These are phyloP conservation scores for Cucumis hystrix DNA, from an alignment of 306 rosid species.

Conservation along the genomic window DNA sequence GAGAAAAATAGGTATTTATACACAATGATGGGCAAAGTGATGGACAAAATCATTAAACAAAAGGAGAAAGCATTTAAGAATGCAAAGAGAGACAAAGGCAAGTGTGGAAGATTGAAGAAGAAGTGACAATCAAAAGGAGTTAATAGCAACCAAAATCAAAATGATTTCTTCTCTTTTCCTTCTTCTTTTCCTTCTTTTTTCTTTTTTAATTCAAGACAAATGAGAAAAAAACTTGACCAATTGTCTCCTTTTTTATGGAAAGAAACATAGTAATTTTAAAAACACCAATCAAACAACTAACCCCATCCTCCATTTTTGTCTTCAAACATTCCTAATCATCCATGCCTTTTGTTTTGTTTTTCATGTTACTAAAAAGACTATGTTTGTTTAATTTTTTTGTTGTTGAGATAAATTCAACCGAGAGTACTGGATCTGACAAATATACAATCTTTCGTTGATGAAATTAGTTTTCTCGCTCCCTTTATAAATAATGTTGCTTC, in stretches of 20 bases:
- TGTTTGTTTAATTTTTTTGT: no score
- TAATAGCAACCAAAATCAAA: background rate
- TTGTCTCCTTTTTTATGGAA: background rate
- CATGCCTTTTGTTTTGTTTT: no score
- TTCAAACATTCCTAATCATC: no score
- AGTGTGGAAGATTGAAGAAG: background rate
- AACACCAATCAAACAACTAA: background rate
- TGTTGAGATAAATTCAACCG: no score
- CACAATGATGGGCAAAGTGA: background rate
- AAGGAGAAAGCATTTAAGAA: background rate
- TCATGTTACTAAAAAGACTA: no score
- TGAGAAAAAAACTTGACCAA: background rate
- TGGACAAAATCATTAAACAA: constrained; percentile 1
- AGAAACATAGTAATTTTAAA: background rate
- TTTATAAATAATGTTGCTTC: no score
- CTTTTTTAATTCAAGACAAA: background rate
- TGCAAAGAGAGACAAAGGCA: background rate
- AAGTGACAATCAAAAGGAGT: background rate
- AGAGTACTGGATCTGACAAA: no score
- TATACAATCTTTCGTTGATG: no score
- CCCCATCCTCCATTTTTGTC: background rate
- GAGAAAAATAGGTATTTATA: background rate
- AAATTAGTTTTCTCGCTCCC: no score
- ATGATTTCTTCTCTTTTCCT: background rate
- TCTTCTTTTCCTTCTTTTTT: no score